Conservation (phyloP, 495 filamentous ascomycete genomes). For the Tirmania nivea region DNA sequence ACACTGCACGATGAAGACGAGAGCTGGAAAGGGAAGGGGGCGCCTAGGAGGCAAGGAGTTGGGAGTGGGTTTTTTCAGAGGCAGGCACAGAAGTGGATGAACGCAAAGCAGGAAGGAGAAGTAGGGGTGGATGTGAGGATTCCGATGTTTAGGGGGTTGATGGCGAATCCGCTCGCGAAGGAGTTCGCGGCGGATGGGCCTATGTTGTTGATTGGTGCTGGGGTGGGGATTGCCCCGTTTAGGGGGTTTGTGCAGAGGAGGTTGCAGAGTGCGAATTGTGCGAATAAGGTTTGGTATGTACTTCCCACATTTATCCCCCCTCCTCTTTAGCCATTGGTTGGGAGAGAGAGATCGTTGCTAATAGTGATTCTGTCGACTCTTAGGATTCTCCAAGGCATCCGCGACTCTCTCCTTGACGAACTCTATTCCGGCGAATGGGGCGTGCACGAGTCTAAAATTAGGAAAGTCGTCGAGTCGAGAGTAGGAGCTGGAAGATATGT, state of each 20-base stretch:
- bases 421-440: slow-evolving; percentile 93
- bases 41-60: slow-evolving; percentile 39
- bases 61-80: slow-evolving; percentile 73
- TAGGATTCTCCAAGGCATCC: slow-evolving; percentile 74
- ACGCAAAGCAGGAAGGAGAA: slow-evolving; percentile 34
- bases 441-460: slow-evolving; percentile 76
- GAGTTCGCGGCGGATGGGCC: slow-evolving; percentile 80
- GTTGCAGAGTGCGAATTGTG: slow-evolving; percentile 86
- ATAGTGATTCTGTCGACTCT: neutral
- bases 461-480: slow-evolving; percentile 77
- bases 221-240: slow-evolving; percentile 92
- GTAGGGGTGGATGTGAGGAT: slow-evolving; percentile 41
- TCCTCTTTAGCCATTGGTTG: no score
- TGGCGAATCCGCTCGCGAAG: slow-evolving; percentile 84
- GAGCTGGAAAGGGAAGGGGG: slow-evolving; percentile 35
- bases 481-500: slow-evolving; percentile 58
- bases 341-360: no score
- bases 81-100: slow-evolving; percentile 45
- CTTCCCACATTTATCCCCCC: neutral
- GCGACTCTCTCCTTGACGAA: slow-evolving; percentile 80
- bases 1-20: slow-evolving; percentile 71
- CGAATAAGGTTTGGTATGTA: slow-evolving; percentile 79
- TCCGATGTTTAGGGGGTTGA: slow-evolving; percentile 97
- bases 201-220: slow-evolving; percentile 92
- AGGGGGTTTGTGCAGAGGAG: slow-evolving; percentile 90